These are phyloP conservation scores for Paralagenidium karlingii DNA, from an alignment of 352 stramenopile species.

Conservation along the genomic window DNA sequence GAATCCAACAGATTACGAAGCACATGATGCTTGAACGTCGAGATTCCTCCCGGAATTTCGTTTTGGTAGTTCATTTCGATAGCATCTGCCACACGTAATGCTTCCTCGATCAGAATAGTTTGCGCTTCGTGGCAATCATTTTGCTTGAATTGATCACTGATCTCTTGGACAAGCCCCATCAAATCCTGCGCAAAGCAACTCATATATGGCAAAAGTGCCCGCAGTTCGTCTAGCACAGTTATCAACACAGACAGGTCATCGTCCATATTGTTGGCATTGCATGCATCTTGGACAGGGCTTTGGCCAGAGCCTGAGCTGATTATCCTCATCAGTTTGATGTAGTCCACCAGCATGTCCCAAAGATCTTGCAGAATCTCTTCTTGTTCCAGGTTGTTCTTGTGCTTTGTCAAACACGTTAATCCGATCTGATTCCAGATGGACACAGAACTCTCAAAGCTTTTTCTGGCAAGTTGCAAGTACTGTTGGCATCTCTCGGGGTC, in stretches of 20 bases:
- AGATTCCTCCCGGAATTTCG: conserved; percentile 8
- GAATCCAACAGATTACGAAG: conserved; percentile 33
- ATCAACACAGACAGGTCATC: conserved; percentile 17
- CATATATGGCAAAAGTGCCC: conserved; percentile 62
- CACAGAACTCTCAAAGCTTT: conserved; percentile 28
- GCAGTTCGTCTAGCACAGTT: conserved; percentile 49
- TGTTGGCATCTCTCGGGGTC: conserved; percentile 33
- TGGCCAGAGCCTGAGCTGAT: conserved; percentile 1
- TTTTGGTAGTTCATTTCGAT: conserved; percentile 20
- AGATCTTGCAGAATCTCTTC: conserved; percentile 67
- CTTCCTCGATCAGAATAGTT: conserved; percentile 42
- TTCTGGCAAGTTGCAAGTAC: conserved; percentile 39
- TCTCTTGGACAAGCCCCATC: conserved; percentile 28
- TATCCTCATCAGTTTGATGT: conserved; percentile 35
- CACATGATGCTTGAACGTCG: conserved; percentile 24
- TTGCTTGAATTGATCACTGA: conserved; percentile 34
- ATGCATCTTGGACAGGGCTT: not conserved
- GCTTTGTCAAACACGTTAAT: conserved; percentile 44
- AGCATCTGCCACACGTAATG: conserved; percentile 32
- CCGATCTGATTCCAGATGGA: conserved; percentile 54
- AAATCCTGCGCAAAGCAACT: conserved; percentile 18
- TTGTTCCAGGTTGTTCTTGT: conserved; percentile 46
- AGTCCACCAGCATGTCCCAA: conserved; percentile 66
- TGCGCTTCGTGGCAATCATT: conserved; percentile 19
- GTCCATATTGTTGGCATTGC: conserved; percentile 2